A percentile compares a stretch with the other conserved stretches of the same genome.
Evolutionary conservation across 352 stramenopile genomes (phyloP).

Genomic region (Phytophthora cajani): DNA sequence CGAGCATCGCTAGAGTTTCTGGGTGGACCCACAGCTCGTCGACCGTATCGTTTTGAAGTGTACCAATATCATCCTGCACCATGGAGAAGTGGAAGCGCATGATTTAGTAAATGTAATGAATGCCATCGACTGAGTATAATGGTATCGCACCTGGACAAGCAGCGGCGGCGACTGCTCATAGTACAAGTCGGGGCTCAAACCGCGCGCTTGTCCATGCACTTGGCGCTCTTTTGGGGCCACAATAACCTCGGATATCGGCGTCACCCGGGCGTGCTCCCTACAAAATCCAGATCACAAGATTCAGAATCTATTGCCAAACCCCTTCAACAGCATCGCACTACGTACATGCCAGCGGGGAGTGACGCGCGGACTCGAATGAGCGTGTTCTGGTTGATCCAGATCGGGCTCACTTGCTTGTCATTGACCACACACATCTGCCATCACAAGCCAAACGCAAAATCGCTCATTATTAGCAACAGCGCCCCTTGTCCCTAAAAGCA

Average conservation of each 20-base stretch:
- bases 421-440: slow-evolving; percentile 87
- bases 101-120: neutral
- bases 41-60: slow-evolving; percentile 34
- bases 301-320: neutral
- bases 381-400: slow-evolving; percentile 83
- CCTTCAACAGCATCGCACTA: neutral
- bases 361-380: slow-evolving; percentile 71
- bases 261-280: slow-evolving; percentile 70
- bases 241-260: slow-evolving; percentile 74
- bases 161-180: slow-evolving; percentile 64
- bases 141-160: slow-evolving; percentile 48
- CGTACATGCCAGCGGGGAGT: slow-evolving; percentile 74
- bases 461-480: slow-evolving; percentile 5
- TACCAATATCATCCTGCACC: slow-evolving; percentile 24
- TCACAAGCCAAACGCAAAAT: neutral
- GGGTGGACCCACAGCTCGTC: slow-evolving; percentile 80
- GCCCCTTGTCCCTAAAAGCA: neutral
- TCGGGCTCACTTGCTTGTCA: slow-evolving; percentile 84
- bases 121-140: neutral
- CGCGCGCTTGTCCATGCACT: slow-evolving; percentile 25
- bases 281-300: neutral
- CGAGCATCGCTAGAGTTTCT: slow-evolving; percentile 61
- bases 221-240: slow-evolving; percentile 79
- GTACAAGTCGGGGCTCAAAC: slow-evolving; percentile 60
- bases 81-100: neutral